A percentile compares a stretch with the other conserved stretches of the same genome.
These are phyloP conservation scores for Chrysoporthe deuterocubensis DNA, from an alignment of 2,329 filamentous ascomycete species.

Conservation along the genomic window DNA sequence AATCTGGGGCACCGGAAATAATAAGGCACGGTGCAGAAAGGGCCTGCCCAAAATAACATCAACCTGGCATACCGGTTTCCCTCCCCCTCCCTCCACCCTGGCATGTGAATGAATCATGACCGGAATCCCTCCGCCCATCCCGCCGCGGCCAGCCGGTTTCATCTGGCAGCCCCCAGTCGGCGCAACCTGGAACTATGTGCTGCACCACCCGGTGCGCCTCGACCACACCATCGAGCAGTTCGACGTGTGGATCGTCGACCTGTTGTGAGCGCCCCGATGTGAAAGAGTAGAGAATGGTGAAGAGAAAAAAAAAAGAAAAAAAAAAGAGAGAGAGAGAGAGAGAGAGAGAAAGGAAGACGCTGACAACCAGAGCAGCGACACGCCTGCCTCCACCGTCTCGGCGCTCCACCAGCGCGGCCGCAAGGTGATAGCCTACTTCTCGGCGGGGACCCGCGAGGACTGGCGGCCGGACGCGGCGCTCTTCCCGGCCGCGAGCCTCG, in stretches of 20 bases:
- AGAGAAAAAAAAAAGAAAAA: neutral
- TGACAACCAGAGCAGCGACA: conserved; percentile 16
- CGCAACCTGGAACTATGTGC: conserved; percentile 28
- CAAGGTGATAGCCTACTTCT: conserved; percentile 67
- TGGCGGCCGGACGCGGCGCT: conserved; percentile 53
- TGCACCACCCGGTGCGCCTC: conserved; percentile 23
- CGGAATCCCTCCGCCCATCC: conserved; percentile 18
- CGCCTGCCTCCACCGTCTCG: conserved; percentile 39
- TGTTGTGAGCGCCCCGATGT: conserved; percentile 15
- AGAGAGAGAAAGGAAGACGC: neutral
- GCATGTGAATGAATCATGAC: neutral
- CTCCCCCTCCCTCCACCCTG: conserved; percentile 24
- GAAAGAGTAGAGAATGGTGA: too few relatives aligned
- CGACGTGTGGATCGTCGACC: conserved; percentile 27
- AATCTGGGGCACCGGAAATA: too few relatives aligned
- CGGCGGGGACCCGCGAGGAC: conserved; percentile 62
- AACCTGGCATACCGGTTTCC: neutral
- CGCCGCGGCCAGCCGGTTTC: conserved; percentile 23
- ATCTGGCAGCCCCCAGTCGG: conserved; percentile 25
- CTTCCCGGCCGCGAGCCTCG: conserved; percentile 54
- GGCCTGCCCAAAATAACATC: neutral
- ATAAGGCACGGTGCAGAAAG: too few relatives aligned
- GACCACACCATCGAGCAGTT: conserved; percentile 22
- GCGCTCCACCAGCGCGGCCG: conserved; percentile 51
- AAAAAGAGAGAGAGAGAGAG: neutral